Conservation (phyloP, 108 stramenopile species). For the Chaetoceros muelleri region DNA sequence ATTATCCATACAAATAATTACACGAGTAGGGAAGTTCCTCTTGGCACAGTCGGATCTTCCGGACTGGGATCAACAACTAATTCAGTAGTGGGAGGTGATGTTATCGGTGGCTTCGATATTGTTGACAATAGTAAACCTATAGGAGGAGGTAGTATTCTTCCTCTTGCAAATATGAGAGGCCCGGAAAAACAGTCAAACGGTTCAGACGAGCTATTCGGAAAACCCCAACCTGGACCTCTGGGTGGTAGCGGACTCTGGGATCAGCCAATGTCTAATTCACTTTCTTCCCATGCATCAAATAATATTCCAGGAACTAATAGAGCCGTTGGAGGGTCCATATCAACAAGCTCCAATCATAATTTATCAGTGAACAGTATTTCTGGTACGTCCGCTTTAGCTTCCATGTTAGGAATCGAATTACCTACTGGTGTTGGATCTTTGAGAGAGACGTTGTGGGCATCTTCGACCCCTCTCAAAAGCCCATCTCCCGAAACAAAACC, state of each 20-base stretch:
- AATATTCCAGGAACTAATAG: too few species aligned
- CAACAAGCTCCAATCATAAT: too few species aligned
- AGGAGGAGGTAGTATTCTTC: neutral
- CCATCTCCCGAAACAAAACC: slow-evolving; percentile 11
- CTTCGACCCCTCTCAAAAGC: slow-evolving; percentile 6
- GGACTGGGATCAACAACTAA: slow-evolving; percentile 9
- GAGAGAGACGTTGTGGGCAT: slow-evolving; percentile 27
- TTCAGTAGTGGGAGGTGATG: slow-evolving; percentile 21
- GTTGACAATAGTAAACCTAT: slow-evolving; percentile 20
- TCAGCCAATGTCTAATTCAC: neutral
- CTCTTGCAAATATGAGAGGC: neutral
- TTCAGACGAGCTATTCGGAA: too few species aligned
- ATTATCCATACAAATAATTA: slow-evolving; percentile 7
- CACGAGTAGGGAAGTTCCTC: slow-evolving; percentile 10
- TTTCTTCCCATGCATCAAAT: too few species aligned
- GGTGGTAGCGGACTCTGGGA: neutral
- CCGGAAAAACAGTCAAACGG: too few species aligned
- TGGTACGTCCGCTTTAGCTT: slow-evolving; percentile 71
- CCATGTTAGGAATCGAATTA: slow-evolving; percentile 72
- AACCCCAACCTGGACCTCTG: neutral
- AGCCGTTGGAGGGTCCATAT: too few species aligned
- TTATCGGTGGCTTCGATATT: slow-evolving; percentile 23
- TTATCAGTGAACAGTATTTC: slow-evolving; percentile 15
- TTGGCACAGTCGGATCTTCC: slow-evolving; percentile 25
- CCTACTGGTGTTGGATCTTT: slow-evolving; percentile 72